Base-by-base conservation (phyloP, 2,329 filamentous ascomycete species). In the Albifimbria verrucaria region DNA sequence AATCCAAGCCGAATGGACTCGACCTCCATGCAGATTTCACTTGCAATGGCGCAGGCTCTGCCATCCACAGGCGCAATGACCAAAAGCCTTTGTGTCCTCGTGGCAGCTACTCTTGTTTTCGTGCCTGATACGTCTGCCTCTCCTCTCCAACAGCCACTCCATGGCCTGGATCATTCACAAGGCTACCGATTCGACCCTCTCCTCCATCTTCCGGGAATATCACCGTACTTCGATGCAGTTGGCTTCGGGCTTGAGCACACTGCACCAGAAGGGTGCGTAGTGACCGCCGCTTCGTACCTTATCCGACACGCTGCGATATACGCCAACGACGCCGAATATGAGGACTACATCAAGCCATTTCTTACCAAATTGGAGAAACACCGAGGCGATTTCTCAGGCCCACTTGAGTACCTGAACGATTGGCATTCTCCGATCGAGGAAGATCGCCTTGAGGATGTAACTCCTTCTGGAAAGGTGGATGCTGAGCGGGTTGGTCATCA, bases 191-290 rank as follows among this genome's bases (percentile, higher is more conserved):
- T 62, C 43, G 60, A 62, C 26, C 58, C 60, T 4, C 60, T 62
- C 12, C 49, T 59, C 1, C 60, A 62, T 11, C 58, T 62, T 3
- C 60, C 60, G 0, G 60, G 60, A 3, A 62, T 61, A 49, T 62
- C 60, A n/a, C 60, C 60, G 2, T 62, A 62, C 24, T 62, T 62
- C 15, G 60, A 62, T 32, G 60, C 60, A 1, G 57, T 62, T 11
- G 60, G 60, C 1, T 62, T 62, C 26, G 60, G 60, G 1, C 46
- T 62, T 1, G 51, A 49, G 7, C 60, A 62, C 1, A 50, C 48
- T 12, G 58, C 60, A 2, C 60, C 60, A 11, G 58, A 62, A 26
- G 60, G 60, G 15, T 62, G 60, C 1, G 62, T 48, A 0, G 58
- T 62, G 0, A 62, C 52, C 10, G 48, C 59, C 17, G 60, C 60